Percentiles rank a stretch among this genome's conserved stretches.
Evolutionary conservation across 345 rosid genomes (phyloP).

Genomic region (Reutealis trisperma): DNA sequence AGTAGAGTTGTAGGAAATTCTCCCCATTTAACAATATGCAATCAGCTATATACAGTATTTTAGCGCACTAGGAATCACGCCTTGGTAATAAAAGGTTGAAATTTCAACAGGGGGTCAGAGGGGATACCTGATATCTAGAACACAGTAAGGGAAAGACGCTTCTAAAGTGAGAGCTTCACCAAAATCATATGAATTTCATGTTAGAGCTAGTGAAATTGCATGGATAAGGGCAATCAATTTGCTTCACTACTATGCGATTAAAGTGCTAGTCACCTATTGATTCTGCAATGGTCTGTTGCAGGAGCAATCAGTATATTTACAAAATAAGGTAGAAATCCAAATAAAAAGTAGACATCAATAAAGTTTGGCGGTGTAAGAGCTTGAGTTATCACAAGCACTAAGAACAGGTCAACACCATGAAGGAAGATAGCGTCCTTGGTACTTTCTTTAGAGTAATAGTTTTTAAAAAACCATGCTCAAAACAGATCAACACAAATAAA

Average conservation of each 20-base stretch:
- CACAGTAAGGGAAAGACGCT: not conserved
- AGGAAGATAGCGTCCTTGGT: not conserved
- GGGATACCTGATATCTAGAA: not conserved
- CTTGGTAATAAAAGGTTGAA: not conserved
- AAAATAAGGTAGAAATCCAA: not conserved
- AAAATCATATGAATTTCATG: conserved; percentile 49
- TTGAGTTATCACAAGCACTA: not conserved
- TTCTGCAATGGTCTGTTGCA: conserved; percentile 76
- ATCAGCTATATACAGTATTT: not conserved
- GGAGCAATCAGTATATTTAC: not conserved
- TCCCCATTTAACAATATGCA: not conserved
- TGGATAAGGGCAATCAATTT: conserved; percentile 84
- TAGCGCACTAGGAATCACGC: not conserved
- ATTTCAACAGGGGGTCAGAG: not conserved
- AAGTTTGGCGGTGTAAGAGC: not conserved
- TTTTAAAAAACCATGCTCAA: not conserved
- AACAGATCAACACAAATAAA: not conserved
- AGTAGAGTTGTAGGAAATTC: not conserved
- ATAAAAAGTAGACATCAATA: not conserved
- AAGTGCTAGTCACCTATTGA: conserved; percentile 92
- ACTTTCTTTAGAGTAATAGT: not conserved
- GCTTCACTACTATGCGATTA: conserved; percentile 52
- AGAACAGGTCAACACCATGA: not conserved
- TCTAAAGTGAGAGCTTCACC: conserved; percentile 7
- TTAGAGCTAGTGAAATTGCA: conserved; percentile 84